A percentile compares a stretch with the other conserved stretches of the same genome.
These are phyloP conservation scores for Orbilia oligospora DNA, from an alignment of 2,329 filamentous ascomycete species.

Conservation along the genomic window DNA sequence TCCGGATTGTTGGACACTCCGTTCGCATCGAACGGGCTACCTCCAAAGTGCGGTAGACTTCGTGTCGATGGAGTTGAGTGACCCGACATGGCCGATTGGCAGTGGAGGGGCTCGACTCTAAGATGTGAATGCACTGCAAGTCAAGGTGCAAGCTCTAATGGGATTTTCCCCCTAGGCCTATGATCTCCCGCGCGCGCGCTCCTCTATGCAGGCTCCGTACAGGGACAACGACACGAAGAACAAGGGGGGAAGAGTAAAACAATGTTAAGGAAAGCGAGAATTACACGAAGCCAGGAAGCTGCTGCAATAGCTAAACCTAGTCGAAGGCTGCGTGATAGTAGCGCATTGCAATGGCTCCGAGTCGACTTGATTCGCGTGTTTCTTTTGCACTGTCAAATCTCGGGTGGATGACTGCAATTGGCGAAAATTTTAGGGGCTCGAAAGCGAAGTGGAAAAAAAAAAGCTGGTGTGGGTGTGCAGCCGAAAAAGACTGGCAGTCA, in stretches of 20 bases:
- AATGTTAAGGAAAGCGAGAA: constrained; percentile 34
- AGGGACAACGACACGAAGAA: constrained; percentile 57
- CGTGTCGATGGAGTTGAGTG: constrained; percentile 61
- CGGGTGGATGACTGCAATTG: constrained; percentile 61
- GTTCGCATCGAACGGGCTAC: constrained; percentile 60
- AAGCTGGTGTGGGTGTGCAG: constrained; percentile 41
- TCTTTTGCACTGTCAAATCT: constrained; percentile 58
- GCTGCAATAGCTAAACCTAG: constrained; percentile 60
- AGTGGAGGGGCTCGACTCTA: constrained; percentile 42
- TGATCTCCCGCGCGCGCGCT: constrained; percentile 43
- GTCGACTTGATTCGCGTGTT: constrained; percentile 60
- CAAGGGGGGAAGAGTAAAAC: constrained; percentile 33
- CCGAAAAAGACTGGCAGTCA: constrained; percentile 24
- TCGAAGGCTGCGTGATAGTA: constrained; percentile 51
- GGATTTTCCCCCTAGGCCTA: constrained; percentile 20
- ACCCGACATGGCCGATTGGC: constrained; percentile 61
- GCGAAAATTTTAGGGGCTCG: constrained; percentile 56
- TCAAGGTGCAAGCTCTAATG: constrained; percentile 43
- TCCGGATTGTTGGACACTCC: constrained; percentile 58
- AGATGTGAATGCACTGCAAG: constrained; percentile 28
- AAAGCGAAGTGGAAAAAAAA: constrained; percentile 43
- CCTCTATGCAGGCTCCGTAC: constrained; percentile 43
- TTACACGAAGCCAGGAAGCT: constrained; percentile 57
- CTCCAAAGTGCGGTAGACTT: constrained; percentile 60
- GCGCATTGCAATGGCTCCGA: constrained; percentile 50